phyloP scores from a whole-genome alignment of 805 yeast species.

The Lipomyces spencermartinsiae region DNA sequence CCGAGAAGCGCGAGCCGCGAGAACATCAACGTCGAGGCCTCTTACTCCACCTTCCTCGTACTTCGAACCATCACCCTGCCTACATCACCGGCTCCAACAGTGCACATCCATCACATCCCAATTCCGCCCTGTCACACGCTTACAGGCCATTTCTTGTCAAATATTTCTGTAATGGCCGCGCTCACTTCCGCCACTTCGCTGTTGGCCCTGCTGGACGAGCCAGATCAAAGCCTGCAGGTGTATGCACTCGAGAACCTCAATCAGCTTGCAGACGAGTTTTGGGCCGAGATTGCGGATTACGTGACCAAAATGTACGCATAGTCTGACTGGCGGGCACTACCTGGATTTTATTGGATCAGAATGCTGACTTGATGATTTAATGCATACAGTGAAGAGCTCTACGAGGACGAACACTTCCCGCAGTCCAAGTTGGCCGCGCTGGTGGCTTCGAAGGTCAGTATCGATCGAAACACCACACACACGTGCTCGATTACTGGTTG shows the following conservation, averaged over 20 bases:
- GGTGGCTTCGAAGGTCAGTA: conserved; percentile 78
- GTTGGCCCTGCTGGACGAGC: conserved; percentile 85
- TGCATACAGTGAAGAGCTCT: conserved; percentile 70
- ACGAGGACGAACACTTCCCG: conserved; percentile 80
- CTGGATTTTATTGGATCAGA: not conserved
- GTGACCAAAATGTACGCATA: conserved; percentile 65
- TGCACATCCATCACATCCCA: not conserved
- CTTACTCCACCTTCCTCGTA: conserved; percentile 12
- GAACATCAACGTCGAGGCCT: not conserved
- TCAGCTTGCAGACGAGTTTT: conserved; percentile 82
- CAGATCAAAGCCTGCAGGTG: conserved; percentile 74
- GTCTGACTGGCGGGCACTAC: not conserved
- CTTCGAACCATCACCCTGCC: conserved; percentile 17
- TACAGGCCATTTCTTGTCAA: not conserved
- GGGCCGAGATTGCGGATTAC: conserved; percentile 97
- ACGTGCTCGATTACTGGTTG: not conserved
- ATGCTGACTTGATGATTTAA: not conserved
- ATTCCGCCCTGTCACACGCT: not conserved
- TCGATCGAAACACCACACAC: not conserved
- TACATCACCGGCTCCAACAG: conserved; percentile 9
- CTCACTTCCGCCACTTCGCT: conserved; percentile 89
- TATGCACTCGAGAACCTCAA: conserved; percentile 86
- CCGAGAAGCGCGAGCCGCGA: not conserved
- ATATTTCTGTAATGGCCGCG: conserved; percentile 27
- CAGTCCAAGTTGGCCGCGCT: conserved; percentile 86